Evolutionary conservation across 2,329 filamentous ascomycete genomes (phyloP), one percentile per base, ranked within the genome.

Genomic region (Colletotrichum camelliae): DNA sequence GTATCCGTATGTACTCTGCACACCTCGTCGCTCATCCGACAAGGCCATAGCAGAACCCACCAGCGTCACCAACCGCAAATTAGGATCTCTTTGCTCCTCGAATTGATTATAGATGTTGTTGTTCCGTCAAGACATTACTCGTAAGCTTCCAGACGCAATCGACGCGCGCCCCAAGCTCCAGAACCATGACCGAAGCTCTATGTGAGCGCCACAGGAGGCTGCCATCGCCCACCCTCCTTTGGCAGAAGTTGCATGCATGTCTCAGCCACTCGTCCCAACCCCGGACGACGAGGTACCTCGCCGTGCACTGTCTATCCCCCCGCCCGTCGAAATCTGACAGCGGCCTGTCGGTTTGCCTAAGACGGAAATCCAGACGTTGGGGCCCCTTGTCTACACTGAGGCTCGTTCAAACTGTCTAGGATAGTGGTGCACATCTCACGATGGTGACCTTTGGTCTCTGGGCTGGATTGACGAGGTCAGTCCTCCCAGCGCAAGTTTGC

Each of bases 331-430:
- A 65, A 74, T 55, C 58, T 48, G 67, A 74, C 61, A 70, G 67
- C 43, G 57, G 24, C 39, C 29, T 72, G 72, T 61, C 68, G 68
- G 72, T 24, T 75, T 75, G 52, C 72, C 72, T 52, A 67, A 75
- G 52, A 39, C 27, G 68, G 72, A 37, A 72, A 21, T 24, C 61
- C 68, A 75, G 60, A 27, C 61, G 37, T 67, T 31, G 68, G 61
- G 35, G 31, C 15, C 27, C 55, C 21, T 39, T 27, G 35, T 58
- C 43, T 48, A 27, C 16, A 74, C 68, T 55, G 57, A 66, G 68
- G 61, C 68, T 61, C 61, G 27, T 67, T 52, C 68, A 52, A 67
- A 60, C 61, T 58, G 37, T 21, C 31, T 52, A 31, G 29, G 31
- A 43, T 27, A 65, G 39, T 64, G 57, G n/a, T 57, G 21, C 24